Conservation (phyloP, 2,329 filamentous ascomycete species). For the Epicoccum sorghinum region DNA sequence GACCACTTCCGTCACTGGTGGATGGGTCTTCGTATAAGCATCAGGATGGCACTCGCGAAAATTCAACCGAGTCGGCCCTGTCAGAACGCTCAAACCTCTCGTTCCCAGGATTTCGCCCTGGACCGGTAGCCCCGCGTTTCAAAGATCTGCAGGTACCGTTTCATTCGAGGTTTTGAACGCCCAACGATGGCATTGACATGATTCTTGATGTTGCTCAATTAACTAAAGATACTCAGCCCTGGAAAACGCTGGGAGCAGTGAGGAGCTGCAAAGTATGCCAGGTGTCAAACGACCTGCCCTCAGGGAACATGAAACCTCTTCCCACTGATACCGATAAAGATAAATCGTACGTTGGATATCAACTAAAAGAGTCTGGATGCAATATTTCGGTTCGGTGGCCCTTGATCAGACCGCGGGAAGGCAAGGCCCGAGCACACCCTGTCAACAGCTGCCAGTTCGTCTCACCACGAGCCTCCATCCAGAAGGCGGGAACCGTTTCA, state of each 20-base stretch:
- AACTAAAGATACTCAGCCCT: not conserved
- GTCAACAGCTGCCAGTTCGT: conserved; percentile 22
- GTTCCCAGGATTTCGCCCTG: conserved; percentile 10
- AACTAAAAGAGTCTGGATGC: not conserved
- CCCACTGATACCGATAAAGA: not conserved
- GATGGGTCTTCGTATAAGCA: conserved; percentile 6
- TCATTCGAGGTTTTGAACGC: conserved; percentile 21
- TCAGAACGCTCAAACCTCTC: conserved; percentile 7
- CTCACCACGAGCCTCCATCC: conserved; percentile 21
- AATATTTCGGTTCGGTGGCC: conserved; percentile 9
- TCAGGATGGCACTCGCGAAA: conserved; percentile 8
- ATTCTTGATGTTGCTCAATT: not conserved
- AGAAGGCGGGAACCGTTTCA: conserved; percentile 27
- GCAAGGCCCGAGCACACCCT: conserved; percentile 29
- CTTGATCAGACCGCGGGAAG: conserved; percentile 15
- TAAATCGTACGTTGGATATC: not conserved
- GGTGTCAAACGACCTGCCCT: not conserved
- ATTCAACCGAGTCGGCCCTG: not conserved
- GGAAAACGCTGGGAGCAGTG: not conserved
- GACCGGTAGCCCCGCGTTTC: conserved; percentile 30
- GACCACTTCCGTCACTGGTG: conserved; percentile 6
- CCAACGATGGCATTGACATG: not conserved
- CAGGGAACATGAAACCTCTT: too few relatives aligned
- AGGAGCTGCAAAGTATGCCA: not conserved
- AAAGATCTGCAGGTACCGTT: conserved; percentile 45